These are phyloP conservation scores for Punctularia strigosozonata DNA, from an alignment of 768 basidiomycete species.

Conservation along the genomic window DNA sequence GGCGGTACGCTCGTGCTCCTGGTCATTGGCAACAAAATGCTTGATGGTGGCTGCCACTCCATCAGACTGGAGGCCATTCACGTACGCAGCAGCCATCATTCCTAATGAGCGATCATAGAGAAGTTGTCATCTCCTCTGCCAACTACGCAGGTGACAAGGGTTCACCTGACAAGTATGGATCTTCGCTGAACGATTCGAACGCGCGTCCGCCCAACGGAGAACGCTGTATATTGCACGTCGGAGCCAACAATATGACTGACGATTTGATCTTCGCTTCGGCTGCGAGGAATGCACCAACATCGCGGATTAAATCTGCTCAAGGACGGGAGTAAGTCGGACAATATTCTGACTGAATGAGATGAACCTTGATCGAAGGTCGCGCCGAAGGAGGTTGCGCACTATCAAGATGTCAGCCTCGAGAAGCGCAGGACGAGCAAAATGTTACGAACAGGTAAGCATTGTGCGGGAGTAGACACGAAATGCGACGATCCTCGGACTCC, in stretches of 20 bases:
- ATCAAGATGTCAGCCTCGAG: slow-evolving; percentile 1
- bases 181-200: slow-evolving; percentile 68
- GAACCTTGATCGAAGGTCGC: slow-evolving; percentile 65
- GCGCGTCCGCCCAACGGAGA: slow-evolving; percentile 46
- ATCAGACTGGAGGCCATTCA: slow-evolving; percentile 54
- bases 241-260: slow-evolving; percentile 52
- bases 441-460: slow-evolving; percentile 46
- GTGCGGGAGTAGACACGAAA: slow-evolving; percentile 51
- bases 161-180: slow-evolving; percentile 52
- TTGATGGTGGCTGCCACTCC: slow-evolving; percentile 65
- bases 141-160: not conserved
- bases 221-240: slow-evolving; percentile 68
- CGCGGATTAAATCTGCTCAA: slow-evolving; percentile 37
- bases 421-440: not conserved
- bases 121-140: not conserved
- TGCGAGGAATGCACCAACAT: slow-evolving; percentile 48
- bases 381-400: slow-evolving; percentile 62
- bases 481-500: slow-evolving; percentile 60
- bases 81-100: slow-evolving; percentile 50
- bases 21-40: slow-evolving; percentile 65
- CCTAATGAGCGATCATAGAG: slow-evolving; percentile 29
- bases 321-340: too few species aligned
- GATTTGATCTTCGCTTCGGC: slow-evolving; percentile 57
- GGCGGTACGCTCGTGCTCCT: slow-evolving; percentile 59
- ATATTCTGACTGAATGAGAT: too few species aligned